phyloP scores from a whole-genome alignment of 2,329 filamentous ascomycete genomes.

The Emmonsiellopsis sp. region DNA sequence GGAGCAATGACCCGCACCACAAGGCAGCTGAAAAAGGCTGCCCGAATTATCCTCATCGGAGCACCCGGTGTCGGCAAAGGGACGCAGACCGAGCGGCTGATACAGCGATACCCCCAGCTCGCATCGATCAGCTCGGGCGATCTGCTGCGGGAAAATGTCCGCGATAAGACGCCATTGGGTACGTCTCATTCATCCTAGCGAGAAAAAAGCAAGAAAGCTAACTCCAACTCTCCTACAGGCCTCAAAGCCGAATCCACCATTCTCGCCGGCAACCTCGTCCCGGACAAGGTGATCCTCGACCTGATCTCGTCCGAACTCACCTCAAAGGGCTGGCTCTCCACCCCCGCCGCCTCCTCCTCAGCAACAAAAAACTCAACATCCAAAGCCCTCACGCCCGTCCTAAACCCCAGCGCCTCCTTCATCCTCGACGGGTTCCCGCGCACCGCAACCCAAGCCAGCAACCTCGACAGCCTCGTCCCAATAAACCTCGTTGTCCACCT shows the following conservation, averaged over 20 bases:
- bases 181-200: constrained; percentile 15
- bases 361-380: constrained; percentile 37
- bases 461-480: constrained; percentile 73
- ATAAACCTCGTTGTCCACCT: constrained; percentile 90
- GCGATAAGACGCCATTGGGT: constrained; percentile 78
- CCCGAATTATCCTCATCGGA: constrained; percentile 87
- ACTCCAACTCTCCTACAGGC: constrained; percentile 42
- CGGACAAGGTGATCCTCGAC: constrained; percentile 82
- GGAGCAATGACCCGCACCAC: constrained; percentile 13
- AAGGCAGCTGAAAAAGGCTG: constrained; percentile 61
- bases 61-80: constrained; percentile 97
- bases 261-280: constrained; percentile 79
- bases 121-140: constrained; percentile 91
- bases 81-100: constrained; percentile 83
- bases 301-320: constrained; percentile 86
- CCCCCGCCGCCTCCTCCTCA: constrained; percentile 23
- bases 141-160: constrained; percentile 83
- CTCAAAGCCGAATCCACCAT: constrained; percentile 86
- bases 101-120: constrained; percentile 78
- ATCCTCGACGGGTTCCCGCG: constrained; percentile 95
- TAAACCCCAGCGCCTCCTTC: constrained; percentile 74
- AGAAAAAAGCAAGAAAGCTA: constrained; percentile 1
- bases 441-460: constrained; percentile 67
- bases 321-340: constrained; percentile 70
- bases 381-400: constrained; percentile 34